Evolutionary conservation across 495 filamentous ascomycete genomes (phyloP).

Genomic region (Aspergillus bertholletiae): DNA sequence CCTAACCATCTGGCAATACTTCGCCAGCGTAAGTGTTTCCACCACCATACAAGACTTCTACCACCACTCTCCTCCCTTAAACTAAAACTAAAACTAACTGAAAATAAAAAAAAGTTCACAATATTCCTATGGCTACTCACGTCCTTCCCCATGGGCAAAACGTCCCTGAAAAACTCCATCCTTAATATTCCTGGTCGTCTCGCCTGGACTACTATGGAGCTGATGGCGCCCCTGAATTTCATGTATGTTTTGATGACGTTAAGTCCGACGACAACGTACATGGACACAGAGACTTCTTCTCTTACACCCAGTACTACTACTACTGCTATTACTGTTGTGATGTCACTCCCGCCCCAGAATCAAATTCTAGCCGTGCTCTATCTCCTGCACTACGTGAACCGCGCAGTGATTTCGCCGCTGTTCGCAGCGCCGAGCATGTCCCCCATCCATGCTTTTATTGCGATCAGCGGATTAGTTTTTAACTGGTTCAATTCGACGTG

Average conservation of each 20-base stretch:
- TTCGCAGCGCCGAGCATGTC: slow-evolving; percentile 87
- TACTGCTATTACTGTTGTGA: too few species aligned
- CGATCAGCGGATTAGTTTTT: slow-evolving; percentile 58
- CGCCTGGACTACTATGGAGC: slow-evolving; percentile 86
- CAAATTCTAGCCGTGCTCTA: slow-evolving; percentile 32
- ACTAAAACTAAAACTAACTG: slow-evolving; percentile 3
- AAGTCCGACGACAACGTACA: too few species aligned
- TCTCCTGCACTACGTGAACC: slow-evolving; percentile 81
- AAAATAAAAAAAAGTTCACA: slow-evolving; percentile 46
- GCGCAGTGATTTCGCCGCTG: slow-evolving; percentile 74
- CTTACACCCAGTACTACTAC: too few species aligned
- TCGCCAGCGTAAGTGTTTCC: background rate
- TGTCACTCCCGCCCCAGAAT: slow-evolving; percentile 21
- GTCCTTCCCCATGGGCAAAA: slow-evolving; percentile 79
- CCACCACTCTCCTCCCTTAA: background rate
- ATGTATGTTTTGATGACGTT: too few species aligned
- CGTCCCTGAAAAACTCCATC: slow-evolving; percentile 59
- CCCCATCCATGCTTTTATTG: slow-evolving; percentile 68
- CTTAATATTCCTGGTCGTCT: slow-evolving; percentile 87
- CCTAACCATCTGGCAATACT: background rate
- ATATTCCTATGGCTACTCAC: slow-evolving; percentile 59
- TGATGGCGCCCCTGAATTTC: slow-evolving; percentile 69
- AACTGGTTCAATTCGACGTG: slow-evolving; percentile 75
- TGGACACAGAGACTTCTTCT: too few species aligned
- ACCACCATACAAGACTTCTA: too few species aligned